These are phyloP conservation scores for Ilyonectria robusta DNA, from an alignment of 2,329 filamentous ascomycete species.

Conservation along the genomic window DNA sequence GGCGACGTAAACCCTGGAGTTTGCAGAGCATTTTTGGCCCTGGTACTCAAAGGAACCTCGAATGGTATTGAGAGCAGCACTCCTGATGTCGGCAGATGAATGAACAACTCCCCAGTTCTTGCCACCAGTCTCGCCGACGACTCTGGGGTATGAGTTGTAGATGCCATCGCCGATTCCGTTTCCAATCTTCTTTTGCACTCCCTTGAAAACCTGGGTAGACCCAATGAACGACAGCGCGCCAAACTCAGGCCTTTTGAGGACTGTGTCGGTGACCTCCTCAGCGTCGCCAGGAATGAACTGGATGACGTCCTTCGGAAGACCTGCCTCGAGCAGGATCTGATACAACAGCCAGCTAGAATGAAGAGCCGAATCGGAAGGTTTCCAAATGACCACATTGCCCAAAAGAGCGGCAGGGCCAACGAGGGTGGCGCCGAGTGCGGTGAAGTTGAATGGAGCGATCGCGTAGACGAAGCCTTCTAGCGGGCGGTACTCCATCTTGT, in stretches of 20 bases:
- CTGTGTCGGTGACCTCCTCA: slow-evolving; percentile 51
- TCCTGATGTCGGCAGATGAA: slow-evolving; percentile 34
- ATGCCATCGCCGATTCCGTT: slow-evolving; percentile 49
- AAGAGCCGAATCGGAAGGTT: slow-evolving; percentile 53
- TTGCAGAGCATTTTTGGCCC: slow-evolving; percentile 38
- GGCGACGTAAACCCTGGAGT: slow-evolving; percentile 44
- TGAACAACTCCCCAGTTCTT: slow-evolving; percentile 69
- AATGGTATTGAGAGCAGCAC: slow-evolving; percentile 34
- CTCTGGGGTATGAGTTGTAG: slow-evolving; percentile 55
- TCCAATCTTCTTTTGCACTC: slow-evolving; percentile 51
- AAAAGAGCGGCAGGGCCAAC: slow-evolving; percentile 53
- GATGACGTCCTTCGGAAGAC: slow-evolving; percentile 55
- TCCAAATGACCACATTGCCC: slow-evolving; percentile 60
- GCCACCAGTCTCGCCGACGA: slow-evolving; percentile 66
- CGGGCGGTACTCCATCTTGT: slow-evolving; percentile 53
- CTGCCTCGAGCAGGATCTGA: slow-evolving; percentile 58
- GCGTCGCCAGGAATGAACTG: slow-evolving; percentile 58
- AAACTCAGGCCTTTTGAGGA: slow-evolving; percentile 55
- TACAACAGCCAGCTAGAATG: slow-evolving; percentile 54
- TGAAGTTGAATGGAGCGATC: slow-evolving; percentile 60
- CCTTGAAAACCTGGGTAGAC: slow-evolving; percentile 55
- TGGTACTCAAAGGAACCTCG: slow-evolving; percentile 38
- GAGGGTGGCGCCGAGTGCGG: slow-evolving; percentile 56
- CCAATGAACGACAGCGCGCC: slow-evolving; percentile 56
- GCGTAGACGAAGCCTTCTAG: slow-evolving; percentile 60